Percentiles rank a stretch among this genome's conserved stretches.
These are phyloP conservation scores for Volvox africanus DNA, from an alignment of 139 green algal species.

Conservation along the genomic window DNA sequence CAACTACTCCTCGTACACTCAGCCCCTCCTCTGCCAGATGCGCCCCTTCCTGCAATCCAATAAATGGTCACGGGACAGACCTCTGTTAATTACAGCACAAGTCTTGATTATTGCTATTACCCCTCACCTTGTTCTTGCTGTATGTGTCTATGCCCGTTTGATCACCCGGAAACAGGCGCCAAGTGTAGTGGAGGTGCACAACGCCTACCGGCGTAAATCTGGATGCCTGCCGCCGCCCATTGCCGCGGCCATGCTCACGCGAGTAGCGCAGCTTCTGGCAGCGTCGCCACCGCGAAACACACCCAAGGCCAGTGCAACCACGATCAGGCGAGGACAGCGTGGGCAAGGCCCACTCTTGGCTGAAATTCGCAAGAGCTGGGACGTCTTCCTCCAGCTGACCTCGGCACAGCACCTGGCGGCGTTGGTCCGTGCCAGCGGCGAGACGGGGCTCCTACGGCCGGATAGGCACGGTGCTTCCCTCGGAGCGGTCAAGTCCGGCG, in stretches of 20 bases:
- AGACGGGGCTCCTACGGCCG: constrained; percentile 2
- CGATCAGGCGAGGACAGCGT: not conserved
- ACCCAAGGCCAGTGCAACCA: not conserved
- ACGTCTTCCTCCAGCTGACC: constrained; percentile 25
- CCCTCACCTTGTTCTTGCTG: no score
- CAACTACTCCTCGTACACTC: no score
- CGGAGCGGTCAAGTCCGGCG: not conserved
- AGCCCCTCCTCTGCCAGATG: no score
- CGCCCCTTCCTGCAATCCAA: no score
- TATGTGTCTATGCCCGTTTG: no score
- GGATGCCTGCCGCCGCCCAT: not conserved
- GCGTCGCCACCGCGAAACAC: not conserved
- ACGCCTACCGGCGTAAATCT: not conserved
- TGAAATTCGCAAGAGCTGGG: not conserved
- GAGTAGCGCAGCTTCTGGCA: constrained; percentile 14
- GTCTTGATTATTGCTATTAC: no score
- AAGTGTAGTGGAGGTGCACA: not conserved
- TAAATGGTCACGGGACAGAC: no score
- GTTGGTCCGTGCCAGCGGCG: not conserved
- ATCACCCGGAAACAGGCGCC: not conserved
- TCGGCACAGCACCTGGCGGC: not conserved
- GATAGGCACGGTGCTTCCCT: not conserved
- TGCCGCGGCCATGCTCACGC: constrained; percentile 17
- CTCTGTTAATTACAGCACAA: no score
- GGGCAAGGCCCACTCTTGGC: not conserved